phyloP scores from a whole-genome alignment of 441 rosid genomes.

The Adansonia madagascariensis region DNA sequence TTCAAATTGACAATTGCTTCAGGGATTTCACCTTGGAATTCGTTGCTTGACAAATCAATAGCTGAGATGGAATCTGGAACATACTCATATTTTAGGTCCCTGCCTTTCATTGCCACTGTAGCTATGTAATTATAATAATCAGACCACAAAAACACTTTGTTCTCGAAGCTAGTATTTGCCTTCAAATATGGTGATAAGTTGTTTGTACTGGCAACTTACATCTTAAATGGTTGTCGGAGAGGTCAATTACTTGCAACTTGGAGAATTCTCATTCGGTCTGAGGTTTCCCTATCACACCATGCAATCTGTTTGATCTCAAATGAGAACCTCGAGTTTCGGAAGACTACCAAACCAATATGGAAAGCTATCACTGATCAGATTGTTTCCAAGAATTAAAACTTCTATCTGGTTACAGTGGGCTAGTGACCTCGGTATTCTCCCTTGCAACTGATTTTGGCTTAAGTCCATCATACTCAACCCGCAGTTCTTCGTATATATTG shows the following conservation, averaged over 20 bases:
- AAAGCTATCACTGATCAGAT: slow-evolving; percentile 12
- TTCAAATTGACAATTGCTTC: slow-evolving; percentile 15
- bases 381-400: slow-evolving; percentile 18
- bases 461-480: slow-evolving; percentile 22
- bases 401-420: neutral
- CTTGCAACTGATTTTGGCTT: slow-evolving; percentile 19
- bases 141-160: neutral
- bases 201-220: neutral
- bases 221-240: slow-evolving; percentile 3
- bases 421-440: slow-evolving; percentile 21
- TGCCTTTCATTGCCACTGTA: slow-evolving; percentile 28
- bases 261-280: slow-evolving; percentile 2
- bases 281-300: slow-evolving; percentile 19
- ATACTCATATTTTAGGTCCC: neutral
- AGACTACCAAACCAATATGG: slow-evolving; percentile 35
- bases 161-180: neutral
- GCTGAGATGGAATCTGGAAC: slow-evolving; percentile 17
- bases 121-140: neutral
- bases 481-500: neutral
- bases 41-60: slow-evolving; percentile 36
- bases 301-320: slow-evolving; percentile 25
- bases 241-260: slow-evolving; percentile 25
- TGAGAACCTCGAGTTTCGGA: slow-evolving; percentile 14
- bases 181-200: neutral
- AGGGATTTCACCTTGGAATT: slow-evolving; percentile 30